These are phyloP conservation scores for Quercus dentata DNA, from an alignment of 306 rosid genomes.

Conservation along the genomic window DNA sequence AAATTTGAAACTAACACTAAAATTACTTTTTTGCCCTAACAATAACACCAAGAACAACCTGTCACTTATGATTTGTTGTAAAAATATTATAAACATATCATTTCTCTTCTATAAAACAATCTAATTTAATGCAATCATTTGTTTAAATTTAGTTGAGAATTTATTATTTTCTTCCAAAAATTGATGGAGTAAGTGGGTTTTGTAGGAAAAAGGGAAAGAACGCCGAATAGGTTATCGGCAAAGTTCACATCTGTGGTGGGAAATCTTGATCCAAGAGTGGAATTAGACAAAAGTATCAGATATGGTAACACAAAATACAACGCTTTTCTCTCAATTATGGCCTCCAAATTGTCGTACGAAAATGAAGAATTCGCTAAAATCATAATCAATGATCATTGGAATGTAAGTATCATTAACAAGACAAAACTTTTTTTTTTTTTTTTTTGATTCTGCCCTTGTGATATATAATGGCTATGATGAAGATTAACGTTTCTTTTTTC, in stretches of 20 bases:
- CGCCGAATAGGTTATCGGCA: constrained; percentile 22
- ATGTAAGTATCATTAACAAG: constrained; percentile 17
- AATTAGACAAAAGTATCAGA: constrained; percentile 28
- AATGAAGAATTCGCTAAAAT: constrained; percentile 13
- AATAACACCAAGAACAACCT: no score
- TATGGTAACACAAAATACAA: constrained; percentile 23
- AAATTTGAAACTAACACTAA: no score
- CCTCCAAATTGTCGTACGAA: constrained; percentile 44
- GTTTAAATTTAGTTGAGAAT: no score
- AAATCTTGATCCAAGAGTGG: constrained; percentile 30
- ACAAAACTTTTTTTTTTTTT: not conserved
- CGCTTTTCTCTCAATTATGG: constrained; percentile 30
- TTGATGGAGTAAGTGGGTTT: not conserved
- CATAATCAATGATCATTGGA: constrained; percentile 30
- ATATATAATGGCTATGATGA: no score
- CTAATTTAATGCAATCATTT: no score
- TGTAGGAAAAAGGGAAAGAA: constrained; percentile 25
- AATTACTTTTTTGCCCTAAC: no score
- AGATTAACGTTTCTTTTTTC: no score
- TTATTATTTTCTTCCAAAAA: no score
- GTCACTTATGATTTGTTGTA: no score
- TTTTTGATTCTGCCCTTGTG: not conserved
- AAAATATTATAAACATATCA: no score
- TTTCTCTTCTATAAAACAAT: no score
- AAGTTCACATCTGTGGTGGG: constrained; percentile 17